Evolutionary conservation across 2,329 filamentous ascomycete genomes (phyloP).

Genomic region (Botrytis paeoniae): DNA sequence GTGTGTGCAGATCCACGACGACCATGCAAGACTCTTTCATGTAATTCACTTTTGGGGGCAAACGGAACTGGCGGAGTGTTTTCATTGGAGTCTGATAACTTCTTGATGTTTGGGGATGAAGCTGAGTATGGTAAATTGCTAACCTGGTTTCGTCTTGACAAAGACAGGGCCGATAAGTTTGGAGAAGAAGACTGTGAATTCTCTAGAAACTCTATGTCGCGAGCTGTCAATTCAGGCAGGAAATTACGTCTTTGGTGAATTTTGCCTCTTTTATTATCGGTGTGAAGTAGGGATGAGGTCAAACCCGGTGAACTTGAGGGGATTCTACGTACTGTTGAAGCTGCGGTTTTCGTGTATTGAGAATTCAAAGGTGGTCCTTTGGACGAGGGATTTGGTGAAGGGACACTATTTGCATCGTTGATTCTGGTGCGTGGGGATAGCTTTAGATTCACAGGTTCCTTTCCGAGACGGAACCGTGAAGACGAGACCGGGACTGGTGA

Average conservation of each 20-base stretch:
- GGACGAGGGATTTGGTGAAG: not conserved
- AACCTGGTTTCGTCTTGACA: not conserved
- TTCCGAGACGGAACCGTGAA: not conserved
- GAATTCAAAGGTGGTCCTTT: not conserved
- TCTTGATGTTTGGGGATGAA: conserved; percentile 15
- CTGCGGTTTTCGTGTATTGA: not conserved
- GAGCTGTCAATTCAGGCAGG: not conserved
- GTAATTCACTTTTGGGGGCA: conserved; percentile 11
- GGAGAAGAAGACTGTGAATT: not conserved
- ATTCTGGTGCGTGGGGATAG: not conserved
- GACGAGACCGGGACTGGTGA: not conserved
- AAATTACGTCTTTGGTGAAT: not conserved
- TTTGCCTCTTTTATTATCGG: not conserved
- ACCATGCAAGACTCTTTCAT: conserved; percentile 10
- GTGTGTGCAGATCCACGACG: conserved; percentile 9
- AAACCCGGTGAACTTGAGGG: not conserved
- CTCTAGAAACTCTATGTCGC: not conserved
- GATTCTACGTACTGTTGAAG: not conserved
- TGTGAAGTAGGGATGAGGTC: not conserved
- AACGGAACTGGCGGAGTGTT: conserved; percentile 6
- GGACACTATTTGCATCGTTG: not conserved
- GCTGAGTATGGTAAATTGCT: conserved; percentile 3
- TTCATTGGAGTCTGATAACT: not conserved
- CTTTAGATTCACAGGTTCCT: not conserved
- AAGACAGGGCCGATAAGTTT: not conserved